Evolutionary conservation across 2,329 filamentous ascomycete genomes (phyloP).

Genomic region (Pseudocercospora fuligena): DNA sequence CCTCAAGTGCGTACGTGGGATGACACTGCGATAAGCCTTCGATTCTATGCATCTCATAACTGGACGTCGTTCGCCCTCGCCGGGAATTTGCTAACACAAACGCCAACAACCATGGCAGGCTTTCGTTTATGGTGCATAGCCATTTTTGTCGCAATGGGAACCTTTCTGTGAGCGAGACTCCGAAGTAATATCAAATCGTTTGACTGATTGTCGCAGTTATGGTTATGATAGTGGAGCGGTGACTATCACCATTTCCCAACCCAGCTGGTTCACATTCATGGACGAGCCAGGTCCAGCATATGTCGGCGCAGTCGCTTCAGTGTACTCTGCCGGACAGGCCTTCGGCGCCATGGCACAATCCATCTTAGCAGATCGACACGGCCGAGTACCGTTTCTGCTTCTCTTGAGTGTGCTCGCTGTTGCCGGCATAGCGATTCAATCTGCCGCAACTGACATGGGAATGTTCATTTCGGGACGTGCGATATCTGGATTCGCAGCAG

Average conservation of each 20-base stretch:
- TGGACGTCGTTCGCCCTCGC: not conserved
- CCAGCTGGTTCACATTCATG: constrained; percentile 65
- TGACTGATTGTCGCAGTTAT: constrained; percentile 40
- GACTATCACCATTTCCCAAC: constrained; percentile 64
- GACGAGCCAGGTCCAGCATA: constrained; percentile 56
- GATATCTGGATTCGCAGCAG: constrained; percentile 30
- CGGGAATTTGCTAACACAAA: not conserved
- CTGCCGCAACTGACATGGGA: constrained; percentile 52
- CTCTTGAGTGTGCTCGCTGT: constrained; percentile 59
- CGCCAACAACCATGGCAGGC: not conserved
- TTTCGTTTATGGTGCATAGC: constrained; percentile 7
- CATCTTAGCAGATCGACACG: constrained; percentile 53
- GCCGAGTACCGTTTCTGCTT: constrained; percentile 39
- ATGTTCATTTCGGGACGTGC: constrained; percentile 32
- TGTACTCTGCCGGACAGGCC: constrained; percentile 62
- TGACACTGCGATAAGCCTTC: not conserved
- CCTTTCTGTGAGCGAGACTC: constrained; percentile 13
- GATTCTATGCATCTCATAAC: not conserved
- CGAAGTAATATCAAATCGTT: not conserved
- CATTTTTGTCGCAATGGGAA: constrained; percentile 16
- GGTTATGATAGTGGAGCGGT: constrained; percentile 64
- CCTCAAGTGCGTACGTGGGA: not conserved
- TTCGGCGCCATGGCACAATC: constrained; percentile 56
- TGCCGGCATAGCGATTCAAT: constrained; percentile 58
- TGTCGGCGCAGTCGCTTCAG: constrained; percentile 60